Conservation (phyloP, 768 basidiomycete genomes). For the Fibroporia radiculosa region DNA sequence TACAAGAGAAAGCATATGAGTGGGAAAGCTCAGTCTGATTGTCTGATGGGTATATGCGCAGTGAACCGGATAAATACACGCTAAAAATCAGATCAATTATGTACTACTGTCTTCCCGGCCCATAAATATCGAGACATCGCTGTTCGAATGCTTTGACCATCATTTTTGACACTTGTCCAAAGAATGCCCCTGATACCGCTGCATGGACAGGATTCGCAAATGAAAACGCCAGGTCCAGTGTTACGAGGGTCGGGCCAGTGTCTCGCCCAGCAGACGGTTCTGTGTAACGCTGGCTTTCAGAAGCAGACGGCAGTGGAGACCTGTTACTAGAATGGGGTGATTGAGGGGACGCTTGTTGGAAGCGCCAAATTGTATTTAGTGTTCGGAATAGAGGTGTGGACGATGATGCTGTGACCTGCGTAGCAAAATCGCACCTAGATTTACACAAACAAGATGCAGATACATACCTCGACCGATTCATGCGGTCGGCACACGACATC, state of each 20-base stretch:
- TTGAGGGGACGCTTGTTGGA: slow-evolving; percentile 46
- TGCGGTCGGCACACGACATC: slow-evolving; percentile 73
- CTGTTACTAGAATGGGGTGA: slow-evolving; percentile 31
- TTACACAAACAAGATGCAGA: not conserved
- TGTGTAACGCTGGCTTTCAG: not conserved
- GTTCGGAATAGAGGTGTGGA: slow-evolving; percentile 68
- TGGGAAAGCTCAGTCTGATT: too few species aligned
- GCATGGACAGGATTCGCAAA: slow-evolving; percentile 87
- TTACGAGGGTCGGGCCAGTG: slow-evolving; percentile 64
- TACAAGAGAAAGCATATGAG: too few species aligned
- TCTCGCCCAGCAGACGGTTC: slow-evolving; percentile 9
- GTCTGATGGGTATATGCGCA: too few species aligned
- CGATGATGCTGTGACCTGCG: slow-evolving; percentile 63
- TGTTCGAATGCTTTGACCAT: slow-evolving; percentile 94
- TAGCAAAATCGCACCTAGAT: slow-evolving; percentile 4
- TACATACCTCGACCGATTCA: slow-evolving; percentile 70
- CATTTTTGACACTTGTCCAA: slow-evolving; percentile 76
- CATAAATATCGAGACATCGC: slow-evolving; percentile 70
- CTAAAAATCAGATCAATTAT: too few species aligned
- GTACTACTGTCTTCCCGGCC: slow-evolving; percentile 29
- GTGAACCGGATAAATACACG: too few species aligned
- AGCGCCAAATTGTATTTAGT: slow-evolving; percentile 66
- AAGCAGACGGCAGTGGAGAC: slow-evolving; percentile 4
- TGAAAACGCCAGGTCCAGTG: slow-evolving; percentile 76
- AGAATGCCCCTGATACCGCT: slow-evolving; percentile 74